Evolutionary conservation across 805 yeast genomes (phyloP).

Genomic region (Hemisphaericaspora nanyangensis): DNA sequence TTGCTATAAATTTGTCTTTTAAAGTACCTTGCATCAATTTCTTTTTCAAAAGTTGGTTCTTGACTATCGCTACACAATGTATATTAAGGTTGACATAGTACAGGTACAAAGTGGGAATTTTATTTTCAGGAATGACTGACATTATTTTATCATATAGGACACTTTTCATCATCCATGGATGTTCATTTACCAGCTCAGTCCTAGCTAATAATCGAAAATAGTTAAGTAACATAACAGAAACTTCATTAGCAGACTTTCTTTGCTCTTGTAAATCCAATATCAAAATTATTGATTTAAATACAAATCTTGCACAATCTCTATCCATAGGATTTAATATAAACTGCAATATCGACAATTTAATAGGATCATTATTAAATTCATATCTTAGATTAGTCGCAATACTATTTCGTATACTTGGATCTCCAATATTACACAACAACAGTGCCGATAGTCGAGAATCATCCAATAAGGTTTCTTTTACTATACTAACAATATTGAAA

Average conservation of each 20-base stretch:
- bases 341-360: slow-evolving; percentile 24
- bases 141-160: slow-evolving; percentile 15
- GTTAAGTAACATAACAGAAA: slow-evolving; percentile 14
- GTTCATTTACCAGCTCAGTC: slow-evolving; percentile 18
- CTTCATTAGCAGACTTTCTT: slow-evolving; percentile 7
- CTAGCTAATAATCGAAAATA: slow-evolving; percentile 25
- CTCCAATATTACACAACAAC: slow-evolving; percentile 17
- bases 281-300: slow-evolving; percentile 11
- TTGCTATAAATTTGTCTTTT: slow-evolving; percentile 27
- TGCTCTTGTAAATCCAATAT: slow-evolving; percentile 12
- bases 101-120: slow-evolving; percentile 22
- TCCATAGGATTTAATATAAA: slow-evolving; percentile 22
- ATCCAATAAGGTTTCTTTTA: slow-evolving; percentile 24
- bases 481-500: slow-evolving; percentile 23
- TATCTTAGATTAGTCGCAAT: slow-evolving; percentile 14
- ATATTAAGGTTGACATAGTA: slow-evolving; percentile 30
- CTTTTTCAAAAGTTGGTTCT: slow-evolving; percentile 16
- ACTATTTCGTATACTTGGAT: slow-evolving; percentile 12
- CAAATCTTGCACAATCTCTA: slow-evolving; percentile 11
- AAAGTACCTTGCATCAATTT: slow-evolving; percentile 25
- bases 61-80: slow-evolving; percentile 17
- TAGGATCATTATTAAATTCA: slow-evolving; percentile 15
- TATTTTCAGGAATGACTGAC: slow-evolving; percentile 13
- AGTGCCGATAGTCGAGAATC: slow-evolving; percentile 21
- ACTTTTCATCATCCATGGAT: slow-evolving; percentile 17